Percentiles rank a stretch among this genome's conserved stretches.
Conservation (phyloP, 192 early-diverging fungal genomes). For the Pilaira anomala region DNA sequence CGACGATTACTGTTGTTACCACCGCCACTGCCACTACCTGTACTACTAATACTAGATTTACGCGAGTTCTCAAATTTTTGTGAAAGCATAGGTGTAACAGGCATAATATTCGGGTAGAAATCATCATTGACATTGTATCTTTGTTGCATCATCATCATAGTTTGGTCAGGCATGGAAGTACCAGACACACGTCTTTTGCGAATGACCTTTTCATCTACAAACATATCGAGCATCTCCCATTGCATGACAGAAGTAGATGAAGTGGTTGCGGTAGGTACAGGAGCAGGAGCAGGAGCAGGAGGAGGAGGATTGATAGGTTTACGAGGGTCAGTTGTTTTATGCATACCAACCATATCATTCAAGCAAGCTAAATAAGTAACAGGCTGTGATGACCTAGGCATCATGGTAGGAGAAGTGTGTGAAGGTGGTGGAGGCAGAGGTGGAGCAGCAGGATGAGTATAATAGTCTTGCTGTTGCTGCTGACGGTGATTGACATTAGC, state of each 20-base stretch:
- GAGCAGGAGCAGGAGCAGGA: no score
- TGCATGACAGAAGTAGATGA: neutral
- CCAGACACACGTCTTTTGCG: constrained; percentile 38
- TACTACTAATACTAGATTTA: constrained; percentile 25
- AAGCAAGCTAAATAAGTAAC: constrained; percentile 71
- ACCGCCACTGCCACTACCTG: neutral
- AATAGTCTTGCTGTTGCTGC: neutral
- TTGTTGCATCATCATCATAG: constrained; percentile 6
- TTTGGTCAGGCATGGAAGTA: constrained; percentile 11
- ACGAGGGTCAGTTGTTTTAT: constrained; percentile 52
- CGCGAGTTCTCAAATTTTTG: constrained; percentile 9
- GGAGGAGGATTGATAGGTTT: constrained; percentile 31
- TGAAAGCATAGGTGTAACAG: neutral
- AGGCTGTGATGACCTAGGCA: constrained; percentile 38
- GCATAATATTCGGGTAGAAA: neutral
- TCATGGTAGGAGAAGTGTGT: constrained; percentile 16
- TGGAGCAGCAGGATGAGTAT: neutral
- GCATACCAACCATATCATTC: constrained; percentile 76
- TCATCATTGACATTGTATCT: constrained; percentile 38
- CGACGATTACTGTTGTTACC: no score
- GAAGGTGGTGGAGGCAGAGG: no score
- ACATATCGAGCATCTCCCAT: neutral
- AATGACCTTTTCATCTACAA: constrained; percentile 26
- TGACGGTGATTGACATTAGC: constrained; percentile 2
- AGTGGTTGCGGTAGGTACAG: neutral